Evolutionary conservation across 169 alveolate species (phyloP).

Genomic region (Cryptosporidium ubiquitum): DNA sequence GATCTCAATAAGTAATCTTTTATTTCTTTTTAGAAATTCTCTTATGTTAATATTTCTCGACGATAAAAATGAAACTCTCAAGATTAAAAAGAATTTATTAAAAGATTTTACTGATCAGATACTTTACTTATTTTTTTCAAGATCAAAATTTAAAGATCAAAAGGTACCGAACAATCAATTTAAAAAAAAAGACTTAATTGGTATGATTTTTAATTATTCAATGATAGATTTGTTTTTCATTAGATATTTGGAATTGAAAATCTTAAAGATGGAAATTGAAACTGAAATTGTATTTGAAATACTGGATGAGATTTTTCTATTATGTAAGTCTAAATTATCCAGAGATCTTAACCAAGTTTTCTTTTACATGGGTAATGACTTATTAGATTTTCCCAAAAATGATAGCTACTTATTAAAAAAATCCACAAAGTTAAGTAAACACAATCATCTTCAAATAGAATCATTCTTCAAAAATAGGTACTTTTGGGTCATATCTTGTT

Average conservation of each 20-base stretch:
- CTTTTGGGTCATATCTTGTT: slow-evolving; percentile 6
- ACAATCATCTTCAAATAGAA: not conserved
- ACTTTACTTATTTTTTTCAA: not conserved
- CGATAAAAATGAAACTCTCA: not conserved
- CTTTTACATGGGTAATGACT: slow-evolving; percentile 24
- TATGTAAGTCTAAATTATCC: not conserved
- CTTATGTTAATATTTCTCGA: slow-evolving; percentile 19
- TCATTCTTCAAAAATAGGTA: slow-evolving; percentile 2
- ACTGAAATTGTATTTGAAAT: not conserved
- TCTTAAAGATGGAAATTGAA: not conserved
- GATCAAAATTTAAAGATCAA: not conserved
- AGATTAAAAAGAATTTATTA: not conserved
- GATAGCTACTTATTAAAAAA: not conserved
- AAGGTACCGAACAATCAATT: not conserved
- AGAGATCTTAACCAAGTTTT: not conserved
- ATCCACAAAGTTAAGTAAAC: not conserved
- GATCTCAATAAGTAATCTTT: slow-evolving; percentile 14
- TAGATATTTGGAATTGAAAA: slow-evolving; percentile 4
- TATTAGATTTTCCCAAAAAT: slow-evolving; percentile 3
- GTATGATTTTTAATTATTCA: slow-evolving; percentile 9
- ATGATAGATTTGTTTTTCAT: slow-evolving; percentile 33
- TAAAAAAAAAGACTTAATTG: not conserved
- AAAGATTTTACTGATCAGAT: not conserved
- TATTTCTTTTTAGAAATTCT: slow-evolving; percentile 26
- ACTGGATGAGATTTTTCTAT: not conserved